Evolutionary conservation across 2,329 filamentous ascomycete species (phyloP), one percentile per base, ranked within the genome.

Genomic region (Ophiostoma quercus): DNA sequence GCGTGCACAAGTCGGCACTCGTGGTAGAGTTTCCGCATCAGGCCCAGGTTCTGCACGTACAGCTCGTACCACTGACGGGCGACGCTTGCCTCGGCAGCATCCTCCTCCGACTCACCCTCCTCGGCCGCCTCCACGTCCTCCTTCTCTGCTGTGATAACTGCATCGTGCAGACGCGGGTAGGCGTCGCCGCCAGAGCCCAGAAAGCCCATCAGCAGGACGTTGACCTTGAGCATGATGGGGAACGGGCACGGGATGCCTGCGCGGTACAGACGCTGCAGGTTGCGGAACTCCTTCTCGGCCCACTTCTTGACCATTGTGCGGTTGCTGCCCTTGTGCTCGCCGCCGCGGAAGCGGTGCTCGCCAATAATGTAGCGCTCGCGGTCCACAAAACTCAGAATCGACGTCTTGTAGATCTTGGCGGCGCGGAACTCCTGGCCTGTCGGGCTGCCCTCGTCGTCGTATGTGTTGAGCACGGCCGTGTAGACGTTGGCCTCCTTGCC

Each of bases 401-500:
- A 91, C 8, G 95, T 99, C 85, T 99, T 99, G 87, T 99, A 99
- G 67, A 99, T 92, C 82, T 99, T 99, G 83, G 98, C 93, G 14
- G 95, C 95, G 67, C 92, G 88, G 76, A 97, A 92, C 0, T 88
- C 80, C 0, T 86, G 81, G 25, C 84, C 80, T 29, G 65, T 83
- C 82, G 54, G 83, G 39, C 66, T 54, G 83, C 69, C 67, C 37
- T 68, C 71, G 25, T 66, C 71, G 51, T 66, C 0, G 83, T 37
- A 57, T 34, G 81, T 67, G 60, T 87, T 82, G 2, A 88, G 85
- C 12, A 96, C 85, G 22, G 94, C 93, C 73, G 96, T 92, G 80
- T 99, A 99, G 34, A 99, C 95, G 78, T 99, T 99, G 71, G 95
- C 95, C 80, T 99, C 95, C 79, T 99, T 99, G 70, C 95, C 95